Evolutionary conservation across 1,284 basidiomycete species (phyloP), one percentile per base, ranked within the genome.

Genomic region (Stereum hirsutum): DNA sequence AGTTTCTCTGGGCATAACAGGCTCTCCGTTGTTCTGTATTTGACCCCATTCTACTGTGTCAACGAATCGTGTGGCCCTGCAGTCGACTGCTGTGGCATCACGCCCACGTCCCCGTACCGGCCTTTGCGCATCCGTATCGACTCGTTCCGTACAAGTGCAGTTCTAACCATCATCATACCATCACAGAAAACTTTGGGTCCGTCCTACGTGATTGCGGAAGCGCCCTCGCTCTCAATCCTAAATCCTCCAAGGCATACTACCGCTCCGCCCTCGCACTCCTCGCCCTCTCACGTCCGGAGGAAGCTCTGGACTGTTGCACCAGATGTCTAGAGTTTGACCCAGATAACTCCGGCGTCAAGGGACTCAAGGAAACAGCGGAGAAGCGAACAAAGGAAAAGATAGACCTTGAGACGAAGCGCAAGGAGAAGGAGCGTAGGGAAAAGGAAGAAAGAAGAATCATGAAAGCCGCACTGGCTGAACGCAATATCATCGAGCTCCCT

Each of bases 201-300:
- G 89, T 89, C 2, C 70, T 98, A 39, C 73, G 76, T 48, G 94
- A 97, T 59, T 90, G 89, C 52, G 86, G 87, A 1, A 73, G 66
- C 33, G 86, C 83, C 1, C 69, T 97, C 32, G 63, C 60, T 0
- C 49, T 81, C 10, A 86, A 87, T 52, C 59, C 70, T 0, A 66
- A 65, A 34, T 83, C 80, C 4, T 74, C 80, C 1, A 96, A 97
- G 57, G 89, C 89, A 2, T 78, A 84, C 51, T 94, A 87, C 58
- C 80, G 93, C 28, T 90, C 90, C 4, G 81, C 81, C 0, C 61
- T 78, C 45, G 89, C 89, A 2, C 66, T 96, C 5, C 47, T 88
- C 8, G 74, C 78, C 1, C 69, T 96, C 4, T 82, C 80, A 23
- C 71, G 83, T 31, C 68, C 74, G 12, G 81, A 84, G 11, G 93